phyloP scores from a whole-genome alignment of 2,329 filamentous ascomycete genomes.

The Zasmidium cellare region DNA sequence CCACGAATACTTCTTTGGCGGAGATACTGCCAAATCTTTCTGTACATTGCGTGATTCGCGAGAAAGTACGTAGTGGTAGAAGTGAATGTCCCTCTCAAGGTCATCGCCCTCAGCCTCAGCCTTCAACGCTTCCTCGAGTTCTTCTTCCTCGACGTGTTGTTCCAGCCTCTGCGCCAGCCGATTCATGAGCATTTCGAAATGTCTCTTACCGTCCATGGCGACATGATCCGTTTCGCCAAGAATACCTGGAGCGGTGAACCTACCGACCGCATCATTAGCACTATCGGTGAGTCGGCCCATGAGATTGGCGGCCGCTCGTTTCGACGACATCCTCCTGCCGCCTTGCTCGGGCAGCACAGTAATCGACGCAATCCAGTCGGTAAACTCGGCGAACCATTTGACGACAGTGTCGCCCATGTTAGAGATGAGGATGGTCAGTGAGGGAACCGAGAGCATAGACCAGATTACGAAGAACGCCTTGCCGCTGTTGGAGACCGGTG shows the following conservation, averaged over 20 bases:
- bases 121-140: constrained; percentile 36
- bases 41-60: constrained; percentile 47
- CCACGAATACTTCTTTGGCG: constrained; percentile 39
- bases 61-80: constrained; percentile 51
- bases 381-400: constrained; percentile 55
- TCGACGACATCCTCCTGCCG: constrained; percentile 4
- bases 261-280: constrained; percentile 10
- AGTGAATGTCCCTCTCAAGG: constrained; percentile 50
- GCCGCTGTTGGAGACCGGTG: constrained; percentile 49
- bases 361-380: constrained; percentile 55
- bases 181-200: constrained; percentile 21
- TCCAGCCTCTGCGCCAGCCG: constrained; percentile 27
- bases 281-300: constrained; percentile 6
- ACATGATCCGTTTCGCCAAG: constrained; percentile 17
- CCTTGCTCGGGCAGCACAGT: constrained; percentile 41
- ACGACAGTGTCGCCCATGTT: constrained; percentile 58
- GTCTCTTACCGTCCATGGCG: constrained; percentile 17
- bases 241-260: constrained; percentile 18
- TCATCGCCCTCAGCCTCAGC: constrained; percentile 41
- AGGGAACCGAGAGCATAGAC: constrained; percentile 56
- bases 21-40: constrained; percentile 41
- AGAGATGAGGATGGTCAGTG: constrained; percentile 55
- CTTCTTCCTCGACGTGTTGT: constrained; percentile 42
- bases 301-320: constrained; percentile 23
- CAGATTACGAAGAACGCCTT: constrained; percentile 60